These are phyloP conservation scores for Botrytis cinerea DNA, from an alignment of 2,329 filamentous ascomycete species.

Conservation along the genomic window DNA sequence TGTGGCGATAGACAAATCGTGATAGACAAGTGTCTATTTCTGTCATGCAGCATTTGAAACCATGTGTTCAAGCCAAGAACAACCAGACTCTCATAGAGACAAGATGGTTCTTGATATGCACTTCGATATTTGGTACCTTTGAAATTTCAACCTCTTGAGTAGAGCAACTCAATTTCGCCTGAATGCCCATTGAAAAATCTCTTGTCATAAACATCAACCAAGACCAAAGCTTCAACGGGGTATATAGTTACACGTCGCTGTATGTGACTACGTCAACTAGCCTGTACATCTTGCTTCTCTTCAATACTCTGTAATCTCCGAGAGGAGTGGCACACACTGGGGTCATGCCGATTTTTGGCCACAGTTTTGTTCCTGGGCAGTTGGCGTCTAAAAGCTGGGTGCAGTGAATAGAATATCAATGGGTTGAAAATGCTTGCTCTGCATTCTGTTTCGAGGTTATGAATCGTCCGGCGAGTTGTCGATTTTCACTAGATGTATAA, in stretches of 20 bases:
- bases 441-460: too few relatives aligned
- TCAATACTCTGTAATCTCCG: not conserved
- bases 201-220: too few relatives aligned
- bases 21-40: constrained; percentile 11
- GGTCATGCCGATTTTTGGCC: not conserved
- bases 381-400: not conserved
- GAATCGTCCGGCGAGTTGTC: not conserved
- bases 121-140: not conserved
- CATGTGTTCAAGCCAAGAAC: not conserved
- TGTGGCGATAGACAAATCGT: not conserved
- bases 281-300: too few relatives aligned
- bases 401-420: not conserved
- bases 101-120: not conserved
- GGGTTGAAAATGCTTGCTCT: too few relatives aligned
- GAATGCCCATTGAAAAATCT: not conserved
- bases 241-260: not conserved
- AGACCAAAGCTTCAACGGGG: not conserved
- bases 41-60: not conserved
- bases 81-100: not conserved
- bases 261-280: not conserved
- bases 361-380: not conserved
- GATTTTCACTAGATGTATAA: not conserved
- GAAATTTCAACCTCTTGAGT: not conserved
- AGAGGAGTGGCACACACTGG: not conserved
- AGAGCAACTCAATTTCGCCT: not conserved